Evolutionary conservation across 768 basidiomycete genomes (phyloP).

Genomic region (Boletus bicolor): DNA sequence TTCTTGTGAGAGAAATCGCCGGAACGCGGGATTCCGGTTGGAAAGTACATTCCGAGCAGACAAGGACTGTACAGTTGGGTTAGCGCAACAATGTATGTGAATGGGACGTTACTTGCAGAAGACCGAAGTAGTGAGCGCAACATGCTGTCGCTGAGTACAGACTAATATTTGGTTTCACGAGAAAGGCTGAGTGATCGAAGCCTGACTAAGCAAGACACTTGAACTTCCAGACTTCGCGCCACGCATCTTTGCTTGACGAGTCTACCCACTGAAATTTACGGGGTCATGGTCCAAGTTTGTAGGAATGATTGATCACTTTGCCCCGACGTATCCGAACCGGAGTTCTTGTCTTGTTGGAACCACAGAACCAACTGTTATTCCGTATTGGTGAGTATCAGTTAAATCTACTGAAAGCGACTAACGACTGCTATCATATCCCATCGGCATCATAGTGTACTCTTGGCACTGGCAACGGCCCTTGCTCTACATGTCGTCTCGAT

Average conservation of each 20-base stretch:
- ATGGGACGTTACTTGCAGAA: slow-evolving; percentile 8
- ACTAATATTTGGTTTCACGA: no score
- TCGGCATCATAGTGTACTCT: not conserved
- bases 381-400: not conserved
- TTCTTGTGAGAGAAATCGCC: slow-evolving; percentile 60
- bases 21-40: not conserved
- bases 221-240: not conserved
- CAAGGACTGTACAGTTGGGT: slow-evolving; percentile 2
- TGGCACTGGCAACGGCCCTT: not conserved
- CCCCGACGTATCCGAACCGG: no score
- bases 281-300: no score
- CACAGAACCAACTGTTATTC: not conserved
- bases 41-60: slow-evolving; percentile 11
- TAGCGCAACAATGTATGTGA: not conserved
- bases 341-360: no score
- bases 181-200: not conserved
- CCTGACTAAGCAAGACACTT: not conserved
- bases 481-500: not conserved
- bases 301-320: no score
- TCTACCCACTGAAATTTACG: no score
- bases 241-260: no score
- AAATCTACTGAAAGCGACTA: not conserved
- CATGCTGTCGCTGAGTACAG: slow-evolving; percentile 3
- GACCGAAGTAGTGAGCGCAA: slow-evolving; percentile 15
- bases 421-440: not conserved